Evolutionary conservation across 495 filamentous ascomycete genomes (phyloP), one percentile per base, ranked within the genome.

Genomic region (Trichoderma asperelloides): DNA sequence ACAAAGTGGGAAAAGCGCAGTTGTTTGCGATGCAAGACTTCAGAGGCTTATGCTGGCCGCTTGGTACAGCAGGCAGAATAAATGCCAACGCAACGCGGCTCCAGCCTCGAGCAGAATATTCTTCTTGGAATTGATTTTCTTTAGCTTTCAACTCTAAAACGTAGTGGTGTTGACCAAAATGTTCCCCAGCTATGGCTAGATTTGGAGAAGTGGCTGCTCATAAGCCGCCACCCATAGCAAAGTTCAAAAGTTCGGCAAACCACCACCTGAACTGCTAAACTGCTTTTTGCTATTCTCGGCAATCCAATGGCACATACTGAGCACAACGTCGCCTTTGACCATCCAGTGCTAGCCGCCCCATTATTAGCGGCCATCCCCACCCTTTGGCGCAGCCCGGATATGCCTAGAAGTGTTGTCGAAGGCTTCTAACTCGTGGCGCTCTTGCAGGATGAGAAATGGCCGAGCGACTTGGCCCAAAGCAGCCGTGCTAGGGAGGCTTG

Each of bases 381-480:
- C 30, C 28, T 12, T 11, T 60, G 11, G 55, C n/a, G 55, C 55
- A 28, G 23, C 55, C 27, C 55, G 55, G 25, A 27, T 12, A 60
- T 60, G 55, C 25, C 55, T 60, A 60, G 55, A 60, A 60, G n/a
- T 30, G 55, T 28, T 60, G 28, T 60, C 55, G 55, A 60, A 60
- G 25, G 2, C 16, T 60, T 30, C 55, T 9, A 60, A 37, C 28
- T 60, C 55, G 55, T 60, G 55, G 55, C 55, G 55, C 28, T 60
- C 23, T 27, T 60, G 18, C 2, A 60, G 55, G 55, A 60, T 30
- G 7, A 60, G 16, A 60, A 60, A 60, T 28, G 55, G 27, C 55
- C 55, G 55, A 60, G 25, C 23, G 13, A 33, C 55, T 60, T 60
- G 55, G 23, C 55, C 55, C 8, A 21, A 60, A 60, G 25, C 55